Evolutionary conservation across 2,329 filamentous ascomycete species (phyloP).

Genomic region (Spiromastix sp.): DNA sequence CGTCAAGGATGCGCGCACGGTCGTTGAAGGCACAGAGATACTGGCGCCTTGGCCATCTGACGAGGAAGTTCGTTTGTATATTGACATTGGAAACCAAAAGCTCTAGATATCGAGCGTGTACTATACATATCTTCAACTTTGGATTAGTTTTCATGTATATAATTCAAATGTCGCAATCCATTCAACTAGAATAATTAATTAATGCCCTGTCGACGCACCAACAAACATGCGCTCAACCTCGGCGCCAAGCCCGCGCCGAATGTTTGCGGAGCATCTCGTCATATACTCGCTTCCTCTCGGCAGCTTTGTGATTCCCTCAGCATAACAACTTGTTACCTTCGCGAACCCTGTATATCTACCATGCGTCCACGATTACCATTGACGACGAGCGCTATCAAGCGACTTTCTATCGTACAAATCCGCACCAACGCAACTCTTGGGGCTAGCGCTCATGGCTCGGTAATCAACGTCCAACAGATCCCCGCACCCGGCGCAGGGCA

Average conservation of each 20-base stretch:
- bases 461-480: conserved; percentile 60
- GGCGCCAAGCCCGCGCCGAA: too few relatives aligned
- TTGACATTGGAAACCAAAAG: conserved; percentile 9
- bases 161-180: too few relatives aligned
- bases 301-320: too few relatives aligned
- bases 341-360: too few relatives aligned
- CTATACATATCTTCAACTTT: neutral
- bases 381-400: conserved; percentile 15
- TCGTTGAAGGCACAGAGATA: conserved; percentile 21
- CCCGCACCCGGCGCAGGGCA: conserved; percentile 70
- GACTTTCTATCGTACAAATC: conserved; percentile 14
- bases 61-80: conserved; percentile 29
- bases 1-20: conserved; percentile 26
- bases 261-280: too few relatives aligned
- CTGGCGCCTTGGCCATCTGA: conserved; percentile 30
- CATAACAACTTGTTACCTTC: too few relatives aligned
- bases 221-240: too few relatives aligned
- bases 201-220: too few relatives aligned
- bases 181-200: too few relatives aligned
- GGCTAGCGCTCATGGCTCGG: conserved; percentile 23
- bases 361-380: conserved; percentile 22
- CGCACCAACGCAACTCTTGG: conserved; percentile 24
- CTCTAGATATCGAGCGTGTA: neutral
- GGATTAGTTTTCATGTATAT: too few relatives aligned
- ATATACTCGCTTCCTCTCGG: too few relatives aligned